Percentiles rank a stretch among this genome's conserved stretches.
phyloP scores from a whole-genome alignment of 805 yeast genomes.

The Saturnispora halmiae region DNA sequence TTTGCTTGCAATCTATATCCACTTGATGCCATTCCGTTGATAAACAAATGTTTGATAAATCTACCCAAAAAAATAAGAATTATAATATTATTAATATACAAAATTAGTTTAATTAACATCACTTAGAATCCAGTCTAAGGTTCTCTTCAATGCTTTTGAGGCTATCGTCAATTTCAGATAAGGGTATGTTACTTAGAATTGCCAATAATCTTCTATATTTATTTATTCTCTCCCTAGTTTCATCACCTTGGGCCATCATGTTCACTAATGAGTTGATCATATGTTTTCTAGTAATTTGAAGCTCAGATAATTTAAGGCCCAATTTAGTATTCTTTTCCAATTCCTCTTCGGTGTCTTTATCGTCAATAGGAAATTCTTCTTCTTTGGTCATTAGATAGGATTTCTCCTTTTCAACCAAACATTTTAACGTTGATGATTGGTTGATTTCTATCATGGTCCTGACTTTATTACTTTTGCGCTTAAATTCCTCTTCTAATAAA shows the following conservation, averaged over 20 bases:
- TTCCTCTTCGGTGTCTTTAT: neutral
- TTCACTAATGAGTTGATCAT: conserved; percentile 41
- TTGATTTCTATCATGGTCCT: conserved; percentile 30
- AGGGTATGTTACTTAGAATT: conserved; percentile 56
- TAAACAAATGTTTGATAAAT: neutral
- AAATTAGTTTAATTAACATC: neutral
- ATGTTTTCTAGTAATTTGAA: conserved; percentile 46
- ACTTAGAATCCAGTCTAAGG: conserved; percentile 10
- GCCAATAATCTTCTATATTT: conserved; percentile 62
- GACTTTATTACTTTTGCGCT: conserved; percentile 16
- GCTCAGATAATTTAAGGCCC: conserved; percentile 37
- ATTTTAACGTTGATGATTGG: conserved; percentile 39
- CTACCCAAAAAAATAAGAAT: neutral
- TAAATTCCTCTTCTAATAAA: conserved; percentile 13
- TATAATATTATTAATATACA: neutral
- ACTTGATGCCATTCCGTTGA: neutral
- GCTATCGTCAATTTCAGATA: conserved; percentile 58
- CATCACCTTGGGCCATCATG: conserved; percentile 31
- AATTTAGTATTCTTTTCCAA: conserved; percentile 9
- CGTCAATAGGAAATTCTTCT: conserved; percentile 1
- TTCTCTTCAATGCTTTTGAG: conserved; percentile 47
- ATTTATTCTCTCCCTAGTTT: conserved; percentile 46
- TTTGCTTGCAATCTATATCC: conserved; percentile 13
- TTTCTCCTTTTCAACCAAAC: conserved; percentile 33
- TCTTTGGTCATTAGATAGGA: conserved; percentile 17